These are phyloP conservation scores for Xylariaceae sp. DNA, from an alignment of 2,329 filamentous ascomycete genomes.

Conservation along the genomic window DNA sequence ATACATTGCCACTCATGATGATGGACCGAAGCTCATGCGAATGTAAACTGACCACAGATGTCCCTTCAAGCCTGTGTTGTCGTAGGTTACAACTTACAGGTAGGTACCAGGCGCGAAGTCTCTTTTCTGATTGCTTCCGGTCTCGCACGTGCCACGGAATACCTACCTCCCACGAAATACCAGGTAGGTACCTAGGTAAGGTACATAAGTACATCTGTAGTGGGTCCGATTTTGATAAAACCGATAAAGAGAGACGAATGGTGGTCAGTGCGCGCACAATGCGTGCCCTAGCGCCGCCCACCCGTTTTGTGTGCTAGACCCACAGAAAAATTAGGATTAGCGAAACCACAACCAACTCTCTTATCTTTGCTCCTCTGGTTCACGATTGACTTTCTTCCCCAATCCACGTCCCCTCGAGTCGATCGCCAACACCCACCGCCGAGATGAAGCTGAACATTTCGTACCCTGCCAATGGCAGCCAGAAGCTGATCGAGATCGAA, in stretches of 20 bases:
- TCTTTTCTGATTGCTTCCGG: not conserved
- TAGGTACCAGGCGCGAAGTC: not conserved
- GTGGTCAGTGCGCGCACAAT: constrained; percentile 22
- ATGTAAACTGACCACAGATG: not conserved
- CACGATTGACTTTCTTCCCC: constrained; percentile 30
- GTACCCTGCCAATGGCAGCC: constrained; percentile 98
- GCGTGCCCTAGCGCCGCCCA: constrained; percentile 26
- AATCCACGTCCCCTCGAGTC: constrained; percentile 29
- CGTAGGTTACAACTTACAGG: too few relatives aligned
- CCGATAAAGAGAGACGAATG: not conserved
- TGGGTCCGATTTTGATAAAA: constrained; percentile 2
- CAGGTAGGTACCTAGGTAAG: not conserved
- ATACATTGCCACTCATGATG: not conserved
- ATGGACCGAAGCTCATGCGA: not conserved
- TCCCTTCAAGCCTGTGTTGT: not conserved
- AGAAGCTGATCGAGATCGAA: constrained; percentile 98
- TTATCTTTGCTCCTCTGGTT: constrained; percentile 20
- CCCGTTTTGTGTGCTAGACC: constrained; percentile 21
- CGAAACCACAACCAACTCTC: constrained; percentile 28
- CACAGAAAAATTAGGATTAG: constrained; percentile 29
- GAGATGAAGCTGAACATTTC: constrained; percentile 71
- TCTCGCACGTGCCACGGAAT: not conserved
- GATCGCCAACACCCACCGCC: constrained; percentile 37
- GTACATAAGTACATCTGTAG: not conserved
- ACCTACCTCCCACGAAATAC: not conserved